These are phyloP conservation scores for Blastocystis hominis DNA, from an alignment of 352 stramenopile genomes.

Conservation along the genomic window DNA sequence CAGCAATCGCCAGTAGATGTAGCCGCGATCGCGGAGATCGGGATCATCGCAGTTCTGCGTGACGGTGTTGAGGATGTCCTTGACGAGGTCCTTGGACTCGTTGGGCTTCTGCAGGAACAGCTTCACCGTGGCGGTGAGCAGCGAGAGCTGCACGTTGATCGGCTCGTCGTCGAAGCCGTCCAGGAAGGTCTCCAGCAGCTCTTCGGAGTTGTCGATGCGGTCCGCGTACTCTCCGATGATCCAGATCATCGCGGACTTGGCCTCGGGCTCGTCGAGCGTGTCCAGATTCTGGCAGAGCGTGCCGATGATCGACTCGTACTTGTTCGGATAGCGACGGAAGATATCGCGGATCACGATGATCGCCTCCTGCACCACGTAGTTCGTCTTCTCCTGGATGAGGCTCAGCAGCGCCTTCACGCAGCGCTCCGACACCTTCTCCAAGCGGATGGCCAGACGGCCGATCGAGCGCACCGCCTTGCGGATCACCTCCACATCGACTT, in stretches of 20 bases:
- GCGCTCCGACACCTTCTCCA: constrained; percentile 88
- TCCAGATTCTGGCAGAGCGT: constrained; percentile 98
- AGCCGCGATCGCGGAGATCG: constrained; percentile 90
- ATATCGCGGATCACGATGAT: constrained; percentile 99
- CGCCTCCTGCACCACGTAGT: constrained; percentile 96
- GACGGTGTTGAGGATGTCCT: constrained; percentile 88
- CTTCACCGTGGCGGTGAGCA: constrained; percentile 96
- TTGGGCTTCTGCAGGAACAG: constrained; percentile 87
- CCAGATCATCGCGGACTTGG: constrained; percentile 98
- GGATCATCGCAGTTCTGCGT: constrained; percentile 96
- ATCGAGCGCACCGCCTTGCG: constrained; percentile 89
- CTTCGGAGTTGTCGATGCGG: constrained; percentile 96
- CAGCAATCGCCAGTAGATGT: constrained; percentile 97
- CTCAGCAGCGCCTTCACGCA: constrained; percentile 96
- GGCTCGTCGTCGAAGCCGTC: constrained; percentile 96
- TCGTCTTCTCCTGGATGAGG: constrained; percentile 97
- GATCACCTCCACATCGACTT: constrained; percentile 98
- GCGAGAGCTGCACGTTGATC: constrained; percentile 85
- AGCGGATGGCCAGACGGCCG: constrained; percentile 89
- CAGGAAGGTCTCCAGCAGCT: constrained; percentile 94
- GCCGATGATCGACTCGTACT: constrained; percentile 96
- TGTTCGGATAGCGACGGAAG: constrained; percentile 97
- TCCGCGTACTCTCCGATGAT: constrained; percentile 95
- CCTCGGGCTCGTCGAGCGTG: constrained; percentile 92
- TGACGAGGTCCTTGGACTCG: constrained; percentile 83